phyloP scores from a whole-genome alignment of 768 basidiomycete species.

The Ramaria sp. region DNA sequence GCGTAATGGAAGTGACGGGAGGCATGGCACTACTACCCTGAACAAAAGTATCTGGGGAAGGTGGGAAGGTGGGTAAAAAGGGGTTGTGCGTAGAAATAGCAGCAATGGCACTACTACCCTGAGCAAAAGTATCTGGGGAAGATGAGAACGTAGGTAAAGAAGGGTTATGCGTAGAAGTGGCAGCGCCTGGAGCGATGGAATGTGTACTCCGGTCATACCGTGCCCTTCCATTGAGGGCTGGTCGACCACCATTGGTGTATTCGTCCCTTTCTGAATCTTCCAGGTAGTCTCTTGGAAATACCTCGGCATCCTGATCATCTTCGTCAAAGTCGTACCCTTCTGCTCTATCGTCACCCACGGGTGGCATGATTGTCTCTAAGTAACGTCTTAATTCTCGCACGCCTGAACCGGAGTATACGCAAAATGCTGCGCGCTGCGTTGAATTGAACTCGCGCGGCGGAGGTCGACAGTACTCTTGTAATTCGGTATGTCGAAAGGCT shows the following conservation, averaged over 20 bases:
- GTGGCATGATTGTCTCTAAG: slow-evolving; percentile 26
- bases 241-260: slow-evolving; percentile 22
- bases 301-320: slow-evolving; percentile 48
- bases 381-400: slow-evolving; percentile 74
- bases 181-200: background rate
- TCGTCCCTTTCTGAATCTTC: slow-evolving; percentile 27
- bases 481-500: slow-evolving; percentile 72
- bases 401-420: slow-evolving; percentile 92
- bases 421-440: slow-evolving; percentile 82
- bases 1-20: background rate
- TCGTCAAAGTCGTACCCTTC: slow-evolving; percentile 28
- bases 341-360: slow-evolving; percentile 59
- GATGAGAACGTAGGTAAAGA: background rate
- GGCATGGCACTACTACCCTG: background rate
- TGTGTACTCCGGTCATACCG: background rate
- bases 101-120: background rate
- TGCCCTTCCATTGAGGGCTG: background rate
- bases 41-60: background rate
- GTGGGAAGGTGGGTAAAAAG: background rate
- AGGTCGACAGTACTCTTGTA: slow-evolving; percentile 83
- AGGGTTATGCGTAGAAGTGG: background rate
- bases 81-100: background rate
- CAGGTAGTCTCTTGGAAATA: slow-evolving; percentile 39
- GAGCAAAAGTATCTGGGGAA: background rate
- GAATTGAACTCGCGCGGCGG: slow-evolving; percentile 87